phyloP scores from a whole-genome alignment of 495 filamentous ascomycete genomes.

The Neurospora africana region DNA sequence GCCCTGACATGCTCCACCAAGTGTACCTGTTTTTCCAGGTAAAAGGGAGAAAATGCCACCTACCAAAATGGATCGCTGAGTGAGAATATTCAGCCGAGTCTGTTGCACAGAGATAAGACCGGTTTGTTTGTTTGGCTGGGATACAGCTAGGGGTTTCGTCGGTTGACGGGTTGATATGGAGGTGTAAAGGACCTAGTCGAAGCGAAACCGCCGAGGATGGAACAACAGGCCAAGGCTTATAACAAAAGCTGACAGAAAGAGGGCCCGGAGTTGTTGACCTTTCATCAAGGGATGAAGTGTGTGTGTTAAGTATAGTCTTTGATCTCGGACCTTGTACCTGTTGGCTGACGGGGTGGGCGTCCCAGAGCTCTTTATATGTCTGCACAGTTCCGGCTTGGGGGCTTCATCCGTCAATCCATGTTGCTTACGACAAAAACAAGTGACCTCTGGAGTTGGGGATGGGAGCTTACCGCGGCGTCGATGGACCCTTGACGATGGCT shows the following conservation, averaged over 20 bases:
- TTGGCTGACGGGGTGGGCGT: neutral
- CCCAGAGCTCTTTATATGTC: neutral
- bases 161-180: constrained; percentile 2
- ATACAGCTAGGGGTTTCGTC: constrained; percentile 1
- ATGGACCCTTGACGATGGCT: neutral
- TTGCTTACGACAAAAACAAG: neutral
- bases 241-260: neutral
- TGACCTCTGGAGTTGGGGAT: neutral
- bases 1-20: neutral
- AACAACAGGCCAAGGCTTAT: neutral
- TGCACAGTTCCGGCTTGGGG: neutral
- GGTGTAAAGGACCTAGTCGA: neutral
- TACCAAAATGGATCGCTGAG: neutral
- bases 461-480: neutral
- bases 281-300: neutral
- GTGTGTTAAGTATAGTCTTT: neutral
- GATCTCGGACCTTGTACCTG: neutral
- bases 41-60: neutral
- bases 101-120: constrained; percentile 21
- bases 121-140: constrained; percentile 14
- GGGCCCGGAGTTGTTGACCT: neutral
- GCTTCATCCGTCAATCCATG: neutral
- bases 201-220: neutral
- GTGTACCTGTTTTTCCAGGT: neutral
- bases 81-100: neutral